phyloP scores from a whole-genome alignment of 345 rosid species.

The Aquilaria sinensis region DNA sequence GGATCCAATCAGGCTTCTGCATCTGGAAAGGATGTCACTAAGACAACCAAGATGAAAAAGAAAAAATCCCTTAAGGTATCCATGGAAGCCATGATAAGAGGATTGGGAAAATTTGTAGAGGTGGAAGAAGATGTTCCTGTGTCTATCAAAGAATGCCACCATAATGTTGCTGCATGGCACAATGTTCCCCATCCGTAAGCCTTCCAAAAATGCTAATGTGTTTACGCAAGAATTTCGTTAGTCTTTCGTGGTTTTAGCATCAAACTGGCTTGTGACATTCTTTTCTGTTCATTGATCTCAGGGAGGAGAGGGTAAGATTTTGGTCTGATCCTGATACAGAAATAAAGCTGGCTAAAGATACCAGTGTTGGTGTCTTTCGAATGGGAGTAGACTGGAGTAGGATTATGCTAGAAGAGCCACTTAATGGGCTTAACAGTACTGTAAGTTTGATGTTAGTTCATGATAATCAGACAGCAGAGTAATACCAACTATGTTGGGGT shows the following conservation, averaged over 20 bases:
- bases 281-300: constrained; percentile 32
- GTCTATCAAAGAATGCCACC: constrained; percentile 36
- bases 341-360: constrained; percentile 76
- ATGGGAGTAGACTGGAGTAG: constrained; percentile 96
- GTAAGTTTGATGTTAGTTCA: constrained; percentile 39
- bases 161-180: constrained; percentile 95
- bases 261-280: neutral
- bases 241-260: neutral
- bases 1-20: constrained; percentile 39
- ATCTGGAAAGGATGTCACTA: constrained; percentile 15
- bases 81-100: constrained; percentile 91
- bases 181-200: constrained; percentile 87
- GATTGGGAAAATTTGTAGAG: constrained; percentile 44
- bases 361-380: constrained; percentile 73
- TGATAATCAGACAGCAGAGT: neutral
- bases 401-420: constrained; percentile 84
- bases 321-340: constrained; percentile 98
- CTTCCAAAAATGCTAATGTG: neutral
- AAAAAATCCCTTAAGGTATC: constrained; percentile 54
- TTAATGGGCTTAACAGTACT: constrained; percentile 53
- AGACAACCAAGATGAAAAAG: constrained; percentile 22
- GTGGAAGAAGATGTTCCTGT: constrained; percentile 18
- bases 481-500: too few relatives aligned
- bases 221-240: neutral
- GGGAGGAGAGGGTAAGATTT: constrained; percentile 88